phyloP scores from a whole-genome alignment of 768 basidiomycete species.

The Tricholoma furcatifolium region DNA sequence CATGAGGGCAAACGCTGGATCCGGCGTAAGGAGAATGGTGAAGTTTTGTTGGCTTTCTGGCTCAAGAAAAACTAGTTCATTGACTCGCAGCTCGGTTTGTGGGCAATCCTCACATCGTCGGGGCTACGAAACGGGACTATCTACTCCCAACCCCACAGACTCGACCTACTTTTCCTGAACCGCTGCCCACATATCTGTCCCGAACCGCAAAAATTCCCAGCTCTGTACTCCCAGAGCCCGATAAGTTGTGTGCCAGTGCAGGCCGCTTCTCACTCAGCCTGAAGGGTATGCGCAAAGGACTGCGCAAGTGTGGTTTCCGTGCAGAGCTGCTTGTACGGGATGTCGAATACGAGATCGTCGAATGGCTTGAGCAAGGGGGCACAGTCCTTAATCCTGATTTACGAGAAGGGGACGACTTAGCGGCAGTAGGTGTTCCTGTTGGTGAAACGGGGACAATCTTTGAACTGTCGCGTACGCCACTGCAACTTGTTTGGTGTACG shows the following conservation, averaged over 20 bases:
- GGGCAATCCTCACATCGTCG: conserved; percentile 69
- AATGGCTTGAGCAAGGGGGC: conserved; percentile 63
- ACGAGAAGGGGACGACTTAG: conserved; percentile 20
- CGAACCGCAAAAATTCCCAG: conserved; percentile 57
- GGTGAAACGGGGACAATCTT: conserved; percentile 52
- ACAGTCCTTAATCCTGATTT: conserved; percentile 53
- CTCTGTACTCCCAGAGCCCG: conserved; percentile 34
- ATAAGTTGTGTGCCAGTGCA: conserved; percentile 60
- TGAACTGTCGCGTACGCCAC: conserved; percentile 67
- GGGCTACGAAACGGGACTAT: conserved; percentile 61
- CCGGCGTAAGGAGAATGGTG: conserved; percentile 76
- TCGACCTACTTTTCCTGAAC: conserved; percentile 69
- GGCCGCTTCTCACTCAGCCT: conserved; percentile 77
- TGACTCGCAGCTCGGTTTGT: conserved; percentile 56
- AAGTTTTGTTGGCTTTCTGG: conserved; percentile 15
- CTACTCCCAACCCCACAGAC: conserved; percentile 39
- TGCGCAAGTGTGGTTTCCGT: conserved; percentile 60
- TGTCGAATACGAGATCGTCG: conserved; percentile 59
- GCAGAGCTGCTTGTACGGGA: conserved; percentile 65
- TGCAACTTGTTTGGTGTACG: conserved; percentile 74
- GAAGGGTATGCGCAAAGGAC: conserved; percentile 69
- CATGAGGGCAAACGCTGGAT: conserved; percentile 80
- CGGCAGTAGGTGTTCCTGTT: conserved; percentile 41
- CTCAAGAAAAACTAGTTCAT: background rate
- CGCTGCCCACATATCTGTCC: conserved; percentile 68